A percentile compares a stretch with the other conserved stretches of the same genome.
phyloP scores from a whole-genome alignment of 441 rosid species.

The Omphalea diandra region DNA sequence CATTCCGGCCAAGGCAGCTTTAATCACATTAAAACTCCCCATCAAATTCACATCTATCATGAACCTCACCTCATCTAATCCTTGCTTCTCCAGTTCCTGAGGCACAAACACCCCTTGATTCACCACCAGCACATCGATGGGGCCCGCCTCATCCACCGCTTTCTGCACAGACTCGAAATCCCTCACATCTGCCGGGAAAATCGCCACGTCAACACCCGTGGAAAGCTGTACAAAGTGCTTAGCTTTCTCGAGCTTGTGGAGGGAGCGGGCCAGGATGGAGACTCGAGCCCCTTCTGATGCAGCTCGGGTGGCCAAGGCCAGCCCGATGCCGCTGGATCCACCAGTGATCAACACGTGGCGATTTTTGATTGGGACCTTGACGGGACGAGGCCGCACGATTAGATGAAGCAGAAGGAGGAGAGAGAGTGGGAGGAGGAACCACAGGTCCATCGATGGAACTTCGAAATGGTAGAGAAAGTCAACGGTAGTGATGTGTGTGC shows the following conservation, averaged over 20 bases:
- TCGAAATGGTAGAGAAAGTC: background rate
- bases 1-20: slow-evolving; percentile 85
- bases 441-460: background rate
- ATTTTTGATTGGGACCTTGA: slow-evolving; percentile 59
- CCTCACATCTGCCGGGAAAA: slow-evolving; percentile 71
- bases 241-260: slow-evolving; percentile 64
- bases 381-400: slow-evolving; percentile 64
- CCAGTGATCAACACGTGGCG: slow-evolving; percentile 95
- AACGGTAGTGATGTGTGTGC: slow-evolving; percentile 2
- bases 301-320: slow-evolving; percentile 65
- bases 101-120: slow-evolving; percentile 78
- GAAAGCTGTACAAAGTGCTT: slow-evolving; percentile 52
- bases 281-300: slow-evolving; percentile 70
- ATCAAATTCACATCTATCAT: slow-evolving; percentile 78
- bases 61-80: slow-evolving; percentile 66
- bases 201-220: slow-evolving; percentile 65
- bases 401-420: slow-evolving; percentile 48
- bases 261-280: slow-evolving; percentile 73
- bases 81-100: slow-evolving; percentile 63
- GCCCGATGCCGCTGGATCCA: slow-evolving; percentile 91
- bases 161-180: slow-evolving; percentile 59
- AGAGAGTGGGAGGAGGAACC: slow-evolving; percentile 29
- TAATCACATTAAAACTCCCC: slow-evolving; percentile 80
- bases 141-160: slow-evolving; percentile 62
- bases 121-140: slow-evolving; percentile 73